Conservation (phyloP, 2,329 filamentous ascomycete genomes). For the Penicillium oxalicum region DNA sequence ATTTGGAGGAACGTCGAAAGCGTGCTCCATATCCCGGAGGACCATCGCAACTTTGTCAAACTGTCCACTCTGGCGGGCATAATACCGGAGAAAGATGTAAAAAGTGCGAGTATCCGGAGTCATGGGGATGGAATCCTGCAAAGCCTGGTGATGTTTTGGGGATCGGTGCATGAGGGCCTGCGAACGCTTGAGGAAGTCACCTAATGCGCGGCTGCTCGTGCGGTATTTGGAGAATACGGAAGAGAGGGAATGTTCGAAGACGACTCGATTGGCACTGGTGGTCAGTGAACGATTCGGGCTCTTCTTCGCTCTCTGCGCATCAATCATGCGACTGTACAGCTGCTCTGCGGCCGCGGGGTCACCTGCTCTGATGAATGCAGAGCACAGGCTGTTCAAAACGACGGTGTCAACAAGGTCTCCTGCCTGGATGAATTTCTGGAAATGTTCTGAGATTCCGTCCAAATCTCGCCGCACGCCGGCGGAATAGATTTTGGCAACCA, state of each 20-base stretch:
- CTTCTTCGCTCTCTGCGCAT: slow-evolving; percentile 41
- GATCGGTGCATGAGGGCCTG: slow-evolving; percentile 43
- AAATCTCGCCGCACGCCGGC: slow-evolving; percentile 70
- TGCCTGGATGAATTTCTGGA: slow-evolving; percentile 72
- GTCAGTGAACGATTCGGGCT: slow-evolving; percentile 16
- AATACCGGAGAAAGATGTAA: slow-evolving; percentile 70
- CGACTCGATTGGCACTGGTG: slow-evolving; percentile 5
- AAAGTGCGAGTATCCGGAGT: slow-evolving; percentile 74
- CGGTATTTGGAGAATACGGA: slow-evolving; percentile 36
- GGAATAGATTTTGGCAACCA: slow-evolving; percentile 76
- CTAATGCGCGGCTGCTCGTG: slow-evolving; percentile 39
- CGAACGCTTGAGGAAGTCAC: slow-evolving; percentile 44
- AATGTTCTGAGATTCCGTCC: slow-evolving; percentile 67
- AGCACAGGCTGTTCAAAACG: slow-evolving; percentile 80
- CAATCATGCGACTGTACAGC: slow-evolving; percentile 80
- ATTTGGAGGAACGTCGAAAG: slow-evolving; percentile 61
- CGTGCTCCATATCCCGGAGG: slow-evolving; percentile 70
- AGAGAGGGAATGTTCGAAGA: slow-evolving; percentile 5
- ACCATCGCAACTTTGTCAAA: slow-evolving; percentile 64
- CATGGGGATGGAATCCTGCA: slow-evolving; percentile 63
- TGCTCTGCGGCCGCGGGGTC: slow-evolving; percentile 72
- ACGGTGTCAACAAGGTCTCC: slow-evolving; percentile 85
- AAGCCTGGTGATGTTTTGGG: slow-evolving; percentile 50
- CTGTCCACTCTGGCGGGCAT: slow-evolving; percentile 62
- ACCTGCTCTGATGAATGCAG: slow-evolving; percentile 67